Conservation (phyloP, 139 green algal genomes). For the Bryopsis sp. region DNA sequence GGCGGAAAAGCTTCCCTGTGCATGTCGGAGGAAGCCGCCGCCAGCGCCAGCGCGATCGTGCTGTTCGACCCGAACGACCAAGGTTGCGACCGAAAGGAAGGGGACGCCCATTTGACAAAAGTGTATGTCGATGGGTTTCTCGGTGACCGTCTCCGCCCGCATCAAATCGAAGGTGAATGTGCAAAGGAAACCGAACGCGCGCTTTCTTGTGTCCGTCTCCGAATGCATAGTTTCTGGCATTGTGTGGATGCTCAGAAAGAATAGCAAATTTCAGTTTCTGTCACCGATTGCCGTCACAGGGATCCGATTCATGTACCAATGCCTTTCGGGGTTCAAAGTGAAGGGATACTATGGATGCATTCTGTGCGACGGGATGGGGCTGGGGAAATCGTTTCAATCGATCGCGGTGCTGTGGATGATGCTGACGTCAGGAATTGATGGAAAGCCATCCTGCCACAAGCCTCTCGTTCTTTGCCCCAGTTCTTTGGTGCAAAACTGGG, state of each 20-base stretch:
- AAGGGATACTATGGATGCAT: constrained; percentile 57
- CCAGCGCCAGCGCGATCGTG: too few relatives aligned
- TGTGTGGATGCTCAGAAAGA: background rate
- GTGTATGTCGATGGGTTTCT: constrained; percentile 52
- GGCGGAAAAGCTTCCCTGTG: too few relatives aligned
- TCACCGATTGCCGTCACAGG: background rate
- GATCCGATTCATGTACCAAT: constrained; percentile 78
- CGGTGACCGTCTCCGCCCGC: constrained; percentile 44
- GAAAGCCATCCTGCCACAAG: constrained; percentile 47
- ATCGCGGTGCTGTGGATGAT: constrained; percentile 60
- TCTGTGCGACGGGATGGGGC: constrained; percentile 36
- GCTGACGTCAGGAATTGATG: constrained; percentile 39
- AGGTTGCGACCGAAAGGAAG: too few relatives aligned
- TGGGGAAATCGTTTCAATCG: constrained; percentile 54
- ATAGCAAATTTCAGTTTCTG: background rate
- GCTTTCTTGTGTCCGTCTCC: too few relatives aligned
- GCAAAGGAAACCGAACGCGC: too few relatives aligned
- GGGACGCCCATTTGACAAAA: too few relatives aligned
- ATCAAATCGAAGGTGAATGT: constrained; percentile 71
- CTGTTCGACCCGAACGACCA: too few relatives aligned
- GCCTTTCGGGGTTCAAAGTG: constrained; percentile 54
- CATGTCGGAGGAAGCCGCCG: too few relatives aligned
- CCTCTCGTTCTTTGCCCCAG: constrained; percentile 92
- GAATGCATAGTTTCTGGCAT: too few relatives aligned
- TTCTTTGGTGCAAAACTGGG: constrained; percentile 89